Evolutionary conservation across 768 basidiomycete species (phyloP).

Genomic region (Cystofilobasidium macerans): DNA sequence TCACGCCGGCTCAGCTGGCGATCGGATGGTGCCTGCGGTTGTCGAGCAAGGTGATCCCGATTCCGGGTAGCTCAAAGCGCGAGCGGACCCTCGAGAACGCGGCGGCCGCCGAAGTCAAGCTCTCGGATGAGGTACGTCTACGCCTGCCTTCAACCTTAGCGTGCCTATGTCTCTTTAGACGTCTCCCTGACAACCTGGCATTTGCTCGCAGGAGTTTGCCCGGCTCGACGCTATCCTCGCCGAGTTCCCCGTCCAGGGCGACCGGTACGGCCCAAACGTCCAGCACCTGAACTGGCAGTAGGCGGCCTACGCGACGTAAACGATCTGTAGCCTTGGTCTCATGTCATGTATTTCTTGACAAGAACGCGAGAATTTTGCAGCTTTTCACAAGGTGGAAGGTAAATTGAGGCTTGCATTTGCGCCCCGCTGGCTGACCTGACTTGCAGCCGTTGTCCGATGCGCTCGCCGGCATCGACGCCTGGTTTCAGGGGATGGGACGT

Average conservation of each 20-base stretch:
- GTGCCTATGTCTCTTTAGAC: neutral
- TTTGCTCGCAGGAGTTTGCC: conserved; percentile 5
- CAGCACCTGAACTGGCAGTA: neutral
- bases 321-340: too few relatives aligned
- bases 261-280: neutral
- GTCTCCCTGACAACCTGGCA: neutral
- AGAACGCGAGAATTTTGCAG: too few relatives aligned
- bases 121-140: neutral
- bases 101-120: neutral
- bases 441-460: too few relatives aligned
- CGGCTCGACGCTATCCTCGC: conserved; percentile 5
- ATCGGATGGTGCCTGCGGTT: conserved; percentile 49
- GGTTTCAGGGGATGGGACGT: too few relatives aligned
- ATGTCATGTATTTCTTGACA: too few relatives aligned
- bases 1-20: conserved; percentile 45
- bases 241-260: conserved; percentile 6
- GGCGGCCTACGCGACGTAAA: too few relatives aligned
- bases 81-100: conserved; percentile 13
- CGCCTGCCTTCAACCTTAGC: neutral
- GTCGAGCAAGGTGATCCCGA: conserved; percentile 44
- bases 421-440: too few relatives aligned
- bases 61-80: conserved; percentile 39
- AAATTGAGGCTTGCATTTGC: too few relatives aligned
- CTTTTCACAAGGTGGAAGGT: too few relatives aligned
- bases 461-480: too few relatives aligned